Conservation (phyloP, 2,329 filamentous ascomycete genomes). For the Trichoderma hamatum region DNA sequence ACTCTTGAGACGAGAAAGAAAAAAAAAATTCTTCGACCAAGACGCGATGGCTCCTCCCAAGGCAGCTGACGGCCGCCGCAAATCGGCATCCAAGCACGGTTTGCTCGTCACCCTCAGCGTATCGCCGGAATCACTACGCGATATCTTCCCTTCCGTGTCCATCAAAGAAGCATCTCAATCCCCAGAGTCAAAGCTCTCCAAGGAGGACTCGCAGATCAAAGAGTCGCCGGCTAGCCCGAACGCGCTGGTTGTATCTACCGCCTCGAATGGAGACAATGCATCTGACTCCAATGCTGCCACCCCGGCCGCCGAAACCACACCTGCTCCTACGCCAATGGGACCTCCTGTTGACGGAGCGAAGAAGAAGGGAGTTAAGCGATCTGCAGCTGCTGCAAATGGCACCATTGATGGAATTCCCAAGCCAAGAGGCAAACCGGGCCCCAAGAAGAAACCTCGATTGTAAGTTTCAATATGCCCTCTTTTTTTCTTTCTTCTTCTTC, state of each 20-base stretch:
- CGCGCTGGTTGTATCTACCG: constrained; percentile 40
- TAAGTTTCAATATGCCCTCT: constrained; percentile 57
- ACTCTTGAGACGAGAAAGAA: not conserved
- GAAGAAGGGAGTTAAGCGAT: constrained; percentile 75
- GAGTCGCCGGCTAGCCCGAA: constrained; percentile 51
- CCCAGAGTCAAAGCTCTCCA: constrained; percentile 37
- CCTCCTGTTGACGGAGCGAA: constrained; percentile 65
- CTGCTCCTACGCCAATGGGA: constrained; percentile 59
- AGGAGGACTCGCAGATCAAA: constrained; percentile 43
- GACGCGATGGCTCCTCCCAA: constrained; percentile 43
- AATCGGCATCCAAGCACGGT: constrained; percentile 42
- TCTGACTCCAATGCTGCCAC: constrained; percentile 64
- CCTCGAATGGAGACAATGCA: constrained; percentile 58
- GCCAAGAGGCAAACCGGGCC: constrained; percentile 82
- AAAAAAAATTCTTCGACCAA: not conserved
- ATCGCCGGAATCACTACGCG: constrained; percentile 53
- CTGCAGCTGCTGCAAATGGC: constrained; percentile 66
- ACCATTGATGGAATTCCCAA: constrained; percentile 66
- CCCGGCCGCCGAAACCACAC: constrained; percentile 59
- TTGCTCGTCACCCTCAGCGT: constrained; percentile 58
- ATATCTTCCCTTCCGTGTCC: constrained; percentile 50
- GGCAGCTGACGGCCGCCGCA: constrained; percentile 42
- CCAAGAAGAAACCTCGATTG: constrained; percentile 95
- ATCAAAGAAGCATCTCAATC: constrained; percentile 50
- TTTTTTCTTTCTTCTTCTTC: not conserved